Conservation (phyloP, 1,284 basidiomycete genomes). For the Microbotryomycetes sp. region DNA sequence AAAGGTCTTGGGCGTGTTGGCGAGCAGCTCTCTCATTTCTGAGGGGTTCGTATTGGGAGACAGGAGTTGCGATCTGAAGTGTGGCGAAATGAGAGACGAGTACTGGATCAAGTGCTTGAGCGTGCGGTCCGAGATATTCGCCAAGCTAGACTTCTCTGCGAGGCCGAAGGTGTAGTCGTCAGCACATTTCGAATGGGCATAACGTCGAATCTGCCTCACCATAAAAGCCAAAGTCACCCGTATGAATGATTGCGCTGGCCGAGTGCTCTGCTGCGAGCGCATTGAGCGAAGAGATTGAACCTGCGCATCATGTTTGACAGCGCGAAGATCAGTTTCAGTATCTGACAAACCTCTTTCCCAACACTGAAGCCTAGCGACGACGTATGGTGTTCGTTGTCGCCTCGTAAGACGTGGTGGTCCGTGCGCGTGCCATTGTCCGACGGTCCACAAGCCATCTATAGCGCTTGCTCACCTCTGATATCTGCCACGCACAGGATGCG, state of each 20-base stretch:
- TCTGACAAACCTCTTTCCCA: too few species aligned
- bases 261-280: conserved; percentile 79
- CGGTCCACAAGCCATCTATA: too few species aligned
- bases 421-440: too few species aligned
- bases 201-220: conserved; percentile 47
- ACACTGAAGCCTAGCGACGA: too few species aligned
- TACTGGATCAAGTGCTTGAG: conserved; percentile 95
- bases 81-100: conserved; percentile 82
- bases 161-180: neutral
- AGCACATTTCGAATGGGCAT: too few species aligned
- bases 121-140: conserved; percentile 43
- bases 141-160: conserved; percentile 30
- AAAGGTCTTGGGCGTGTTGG: conserved; percentile 43
- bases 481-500: conserved; percentile 94
- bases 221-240: conserved; percentile 99
- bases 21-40: conserved; percentile 34
- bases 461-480: conserved; percentile 70
- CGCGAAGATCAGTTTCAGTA: neutral
- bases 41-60: conserved; percentile 26
- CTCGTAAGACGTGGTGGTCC: neutral
- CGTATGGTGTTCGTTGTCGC: neutral
- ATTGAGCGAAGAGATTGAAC: conserved; percentile 72
- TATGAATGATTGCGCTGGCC: conserved; percentile 93
- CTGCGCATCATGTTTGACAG: conserved; percentile 34
- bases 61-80: conserved; percentile 66